Conservation (phyloP, 345 rosid genomes). For the Nasturtium officinale region DNA sequence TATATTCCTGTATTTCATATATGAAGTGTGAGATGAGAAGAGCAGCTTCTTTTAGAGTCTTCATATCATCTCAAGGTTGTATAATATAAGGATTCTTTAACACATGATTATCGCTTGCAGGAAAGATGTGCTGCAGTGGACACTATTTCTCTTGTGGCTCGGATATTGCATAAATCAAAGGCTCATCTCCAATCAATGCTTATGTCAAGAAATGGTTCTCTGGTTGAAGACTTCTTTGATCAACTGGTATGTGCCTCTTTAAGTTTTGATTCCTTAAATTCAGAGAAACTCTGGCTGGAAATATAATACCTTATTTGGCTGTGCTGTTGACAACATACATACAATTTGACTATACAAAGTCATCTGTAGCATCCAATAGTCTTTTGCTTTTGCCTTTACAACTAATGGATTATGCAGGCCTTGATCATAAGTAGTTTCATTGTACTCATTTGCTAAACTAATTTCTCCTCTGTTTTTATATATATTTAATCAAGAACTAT, state of each 20-base stretch:
- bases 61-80: conserved; percentile 8
- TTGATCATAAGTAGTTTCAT: conserved; percentile 15
- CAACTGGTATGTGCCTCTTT: conserved; percentile 61
- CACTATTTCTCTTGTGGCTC: conserved; percentile 79
- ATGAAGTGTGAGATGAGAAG: conserved; percentile 20
- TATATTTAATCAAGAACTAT: conserved; percentile 5
- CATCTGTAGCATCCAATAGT: conserved; percentile 20
- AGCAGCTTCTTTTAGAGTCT: conserved; percentile 14
- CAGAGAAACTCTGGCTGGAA: conserved; percentile 9
- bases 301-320: conserved; percentile 13
- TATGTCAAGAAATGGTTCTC: conserved; percentile 69
- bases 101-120: conserved; percentile 54
- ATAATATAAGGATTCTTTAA: conserved; percentile 14
- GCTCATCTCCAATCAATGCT: conserved; percentile 93
- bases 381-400: conserved; percentile 1
- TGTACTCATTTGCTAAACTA: neutral
- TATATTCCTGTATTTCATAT: conserved; percentile 13
- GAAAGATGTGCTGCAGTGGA: conserved; percentile 96
- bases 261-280: neutral
- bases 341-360: neutral
- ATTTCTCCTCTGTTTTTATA: neutral
- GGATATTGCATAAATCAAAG: conserved; percentile 81
- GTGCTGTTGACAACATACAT: conserved; percentile 14
- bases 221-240: conserved; percentile 85
- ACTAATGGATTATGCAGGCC: conserved; percentile 4